Conservation (phyloP, 1,284 basidiomycete genomes). For the Gymnopus androsaceus region DNA sequence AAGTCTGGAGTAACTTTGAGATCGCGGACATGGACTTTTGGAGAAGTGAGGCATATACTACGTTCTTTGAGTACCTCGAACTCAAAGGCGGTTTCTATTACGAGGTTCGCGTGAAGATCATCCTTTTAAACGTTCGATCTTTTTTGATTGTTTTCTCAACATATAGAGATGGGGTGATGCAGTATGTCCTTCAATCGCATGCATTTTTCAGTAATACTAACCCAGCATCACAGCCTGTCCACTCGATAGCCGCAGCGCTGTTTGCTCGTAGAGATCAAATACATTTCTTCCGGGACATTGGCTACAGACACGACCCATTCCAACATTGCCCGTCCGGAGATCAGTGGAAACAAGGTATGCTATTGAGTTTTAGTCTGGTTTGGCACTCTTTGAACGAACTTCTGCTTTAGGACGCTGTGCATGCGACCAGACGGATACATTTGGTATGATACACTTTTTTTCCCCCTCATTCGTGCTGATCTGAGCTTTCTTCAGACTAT, state of each 20-base stretch:
- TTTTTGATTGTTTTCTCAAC: neutral
- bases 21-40: slow-evolving; percentile 84
- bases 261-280: slow-evolving; percentile 73
- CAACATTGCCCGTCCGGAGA: slow-evolving; percentile 53
- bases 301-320: slow-evolving; percentile 50
- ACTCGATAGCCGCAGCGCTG: slow-evolving; percentile 76
- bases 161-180: slow-evolving; percentile 74
- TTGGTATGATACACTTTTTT: slow-evolving; percentile 35
- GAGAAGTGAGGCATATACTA: slow-evolving; percentile 73
- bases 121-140: neutral
- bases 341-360: slow-evolving; percentile 34
- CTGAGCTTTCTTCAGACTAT: slow-evolving; percentile 14
- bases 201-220: neutral
- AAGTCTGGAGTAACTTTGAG: slow-evolving; percentile 86
- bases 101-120: slow-evolving; percentile 49
- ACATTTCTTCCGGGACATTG: slow-evolving; percentile 73
- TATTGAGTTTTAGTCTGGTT: neutral
- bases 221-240: slow-evolving; percentile 39
- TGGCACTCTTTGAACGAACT: neutral
- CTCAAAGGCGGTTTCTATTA: slow-evolving; percentile 83
- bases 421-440: slow-evolving; percentile 43
- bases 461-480: neutral
- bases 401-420: slow-evolving; percentile 39
- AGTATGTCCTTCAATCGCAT: neutral
- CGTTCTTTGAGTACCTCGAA: slow-evolving; percentile 81